A percentile compares a stretch with the other conserved stretches of the same genome.
Conservation (phyloP, 345 rosid species). For the Fremontodendron californicum region DNA sequence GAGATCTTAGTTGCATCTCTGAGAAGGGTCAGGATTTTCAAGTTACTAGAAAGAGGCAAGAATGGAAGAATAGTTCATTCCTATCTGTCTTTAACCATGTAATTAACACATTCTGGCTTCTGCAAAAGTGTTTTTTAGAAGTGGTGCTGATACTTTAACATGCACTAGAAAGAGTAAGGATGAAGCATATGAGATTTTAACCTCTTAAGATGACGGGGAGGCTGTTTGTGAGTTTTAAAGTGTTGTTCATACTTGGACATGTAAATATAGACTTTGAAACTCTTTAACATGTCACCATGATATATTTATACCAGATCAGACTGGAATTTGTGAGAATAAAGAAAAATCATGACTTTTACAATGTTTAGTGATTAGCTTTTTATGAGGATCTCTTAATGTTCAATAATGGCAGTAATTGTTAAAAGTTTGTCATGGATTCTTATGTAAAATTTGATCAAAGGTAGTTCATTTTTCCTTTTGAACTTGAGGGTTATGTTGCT, state of each 20-base stretch:
- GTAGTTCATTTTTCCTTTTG: not conserved
- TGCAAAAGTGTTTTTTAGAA: not conserved
- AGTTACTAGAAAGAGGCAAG: not conserved
- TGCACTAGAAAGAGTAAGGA: not conserved
- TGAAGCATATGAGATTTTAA: not conserved
- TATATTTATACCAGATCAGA: not conserved
- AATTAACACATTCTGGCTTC: not conserved
- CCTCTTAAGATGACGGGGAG: not conserved
- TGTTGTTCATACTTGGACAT: not conserved
- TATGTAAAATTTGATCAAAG: not conserved
- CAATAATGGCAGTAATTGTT: not conserved
- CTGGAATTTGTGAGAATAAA: not conserved
- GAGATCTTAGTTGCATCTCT: not conserved
- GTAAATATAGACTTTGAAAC: not conserved
- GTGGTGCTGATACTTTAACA: not conserved
- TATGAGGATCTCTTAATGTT: not conserved
- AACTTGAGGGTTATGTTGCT: not conserved
- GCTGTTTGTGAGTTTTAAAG: not conserved
- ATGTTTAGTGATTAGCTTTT: not conserved
- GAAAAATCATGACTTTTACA: not conserved
- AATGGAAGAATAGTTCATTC: not conserved
- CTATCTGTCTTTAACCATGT: not conserved
- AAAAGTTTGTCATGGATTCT: not conserved
- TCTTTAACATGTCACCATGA: not conserved
- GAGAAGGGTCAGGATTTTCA: not conserved